phyloP scores from a whole-genome alignment of 2,329 filamentous ascomycete species.

The Penicillium sp. region DNA sequence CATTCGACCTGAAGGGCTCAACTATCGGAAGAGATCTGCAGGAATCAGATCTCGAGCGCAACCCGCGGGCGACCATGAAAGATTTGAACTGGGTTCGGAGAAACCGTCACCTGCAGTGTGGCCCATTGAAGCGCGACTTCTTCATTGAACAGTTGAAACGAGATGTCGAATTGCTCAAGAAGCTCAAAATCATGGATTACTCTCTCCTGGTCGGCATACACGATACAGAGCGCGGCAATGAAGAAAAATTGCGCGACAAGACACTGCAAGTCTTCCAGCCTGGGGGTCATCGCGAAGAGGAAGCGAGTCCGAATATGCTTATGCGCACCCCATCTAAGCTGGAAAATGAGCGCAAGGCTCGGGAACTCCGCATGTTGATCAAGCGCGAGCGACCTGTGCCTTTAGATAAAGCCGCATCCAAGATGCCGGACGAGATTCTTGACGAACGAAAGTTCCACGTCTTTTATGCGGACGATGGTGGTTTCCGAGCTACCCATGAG shows the following conservation, averaged over 20 bases:
- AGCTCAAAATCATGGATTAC: constrained; percentile 97
- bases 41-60: constrained; percentile 82
- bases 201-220: constrained; percentile 93
- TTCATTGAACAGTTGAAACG: constrained; percentile 86
- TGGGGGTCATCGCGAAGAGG: constrained; percentile 67
- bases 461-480: constrained; percentile 93
- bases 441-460: constrained; percentile 73
- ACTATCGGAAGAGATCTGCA: constrained; percentile 88
- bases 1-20: constrained; percentile 94
- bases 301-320: constrained; percentile 62
- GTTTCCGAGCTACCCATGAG: constrained; percentile 88
- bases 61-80: constrained; percentile 90
- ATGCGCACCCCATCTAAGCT: constrained; percentile 90
- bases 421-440: constrained; percentile 87
- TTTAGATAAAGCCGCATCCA: constrained; percentile 75
- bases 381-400: constrained; percentile 91
- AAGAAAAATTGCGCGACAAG: constrained; percentile 87
- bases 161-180: constrained; percentile 83
- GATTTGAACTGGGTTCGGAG: constrained; percentile 94
- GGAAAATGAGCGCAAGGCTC: constrained; percentile 85
- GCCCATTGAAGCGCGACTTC: constrained; percentile 78
- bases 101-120: constrained; percentile 81
- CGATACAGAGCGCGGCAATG: constrained; percentile 84
- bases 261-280: constrained; percentile 93
- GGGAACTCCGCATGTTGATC: constrained; percentile 87